Evolutionary conservation across 768 basidiomycete genomes (phyloP), one percentile per base, ranked within the genome.

Genomic region (Leccinellum albellum): DNA sequence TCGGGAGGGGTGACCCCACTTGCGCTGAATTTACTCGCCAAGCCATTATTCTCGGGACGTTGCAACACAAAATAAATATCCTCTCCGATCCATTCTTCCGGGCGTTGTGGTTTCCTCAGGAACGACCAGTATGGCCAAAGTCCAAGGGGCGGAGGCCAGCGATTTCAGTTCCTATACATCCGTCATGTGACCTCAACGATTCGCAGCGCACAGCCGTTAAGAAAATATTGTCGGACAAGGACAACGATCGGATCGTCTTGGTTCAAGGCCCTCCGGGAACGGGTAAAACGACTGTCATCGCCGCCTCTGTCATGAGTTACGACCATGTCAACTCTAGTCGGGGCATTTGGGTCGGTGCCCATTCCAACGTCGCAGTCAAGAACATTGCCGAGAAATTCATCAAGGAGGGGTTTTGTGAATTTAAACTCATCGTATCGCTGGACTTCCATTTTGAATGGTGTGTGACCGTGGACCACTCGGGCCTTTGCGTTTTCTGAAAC

Each of bases 1-100:
- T 79, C 44, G 87, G 85, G 2, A 79, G 76, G 28, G 84, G 79
- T 53, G 74, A 72, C 28, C 79, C 78, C 0, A 89, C 87, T 2
- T 72, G 61, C 17, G 86, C 88, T 3, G 86, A 89, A 53, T 51
- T 60, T 3, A 3, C 17, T 20, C 70, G 73, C 5, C 58, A 63
- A 15, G 49, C 20, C 8, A 32, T 71, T 40, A 56, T 75, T 13
- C 67, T 70, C 40, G 2, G 29, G 7, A 53, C 60, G 0, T 28
- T 76, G 10, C 69, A 71, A 28, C 12, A 46, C 4, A 20, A 1
- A 9, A 51, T 60, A 1, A 55, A 40, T 1, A 59, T 74, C 32
- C 23, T 67, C 15, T 55, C 57, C 3, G 59, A 62, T 23, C 64
- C 67, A 0, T 71, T 72, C 44, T 68, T 74, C 33, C 62, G 33